Base-by-base conservation (phyloP, 2,329 filamentous ascomycete species). In the Sordariomycetes sp. region DNA sequence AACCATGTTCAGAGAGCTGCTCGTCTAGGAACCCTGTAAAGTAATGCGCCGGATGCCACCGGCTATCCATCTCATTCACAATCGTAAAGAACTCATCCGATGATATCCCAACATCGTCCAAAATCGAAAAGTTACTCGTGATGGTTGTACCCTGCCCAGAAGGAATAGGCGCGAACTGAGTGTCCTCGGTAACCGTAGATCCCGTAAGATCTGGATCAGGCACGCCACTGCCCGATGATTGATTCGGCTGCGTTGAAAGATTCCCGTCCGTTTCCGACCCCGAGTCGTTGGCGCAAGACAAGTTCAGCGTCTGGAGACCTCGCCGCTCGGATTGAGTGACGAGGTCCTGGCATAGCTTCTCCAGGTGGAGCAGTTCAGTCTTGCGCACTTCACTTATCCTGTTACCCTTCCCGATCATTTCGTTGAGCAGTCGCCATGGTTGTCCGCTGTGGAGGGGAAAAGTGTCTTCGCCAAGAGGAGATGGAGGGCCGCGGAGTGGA, bases 321-420 rank as follows among this genome's bases (percentile, higher is more conserved):
- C 65, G 64, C 7, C 63, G 60, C 10, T 69, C 63, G 0, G 64
- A 62, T 6, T 65, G 62, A 0, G 55, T 42, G 0, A 59, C 57
- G 10, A 71, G 63, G 20, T 70, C 65, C 7, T 60, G 58, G 25
- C 65, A 70, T 10, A 70, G 59, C 0, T 28, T 50, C 28, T 70
- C 66, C 0, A 72, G 57, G 8, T 68, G 60, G 0, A 61, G 52
- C 0, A 72, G 59, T 24, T 72, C 70, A 15, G 59, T 55, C 24
- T 69, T 70, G 28, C 28, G 28, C 28, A 8, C 28, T 32, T 32
- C 4, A 3, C 4, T 8, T 32, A 32, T 32, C 28, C 28, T 32
- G 28, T 32, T 32, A 8, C 28, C 28, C 28, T 32, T 32, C 4
- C 8, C 28, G 28, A 32, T 32, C 8, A 32, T 32, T 32, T 32